Evolutionary conservation across 345 rosid species (phyloP).

Genomic region (Arabidopsis arenosa): DNA sequence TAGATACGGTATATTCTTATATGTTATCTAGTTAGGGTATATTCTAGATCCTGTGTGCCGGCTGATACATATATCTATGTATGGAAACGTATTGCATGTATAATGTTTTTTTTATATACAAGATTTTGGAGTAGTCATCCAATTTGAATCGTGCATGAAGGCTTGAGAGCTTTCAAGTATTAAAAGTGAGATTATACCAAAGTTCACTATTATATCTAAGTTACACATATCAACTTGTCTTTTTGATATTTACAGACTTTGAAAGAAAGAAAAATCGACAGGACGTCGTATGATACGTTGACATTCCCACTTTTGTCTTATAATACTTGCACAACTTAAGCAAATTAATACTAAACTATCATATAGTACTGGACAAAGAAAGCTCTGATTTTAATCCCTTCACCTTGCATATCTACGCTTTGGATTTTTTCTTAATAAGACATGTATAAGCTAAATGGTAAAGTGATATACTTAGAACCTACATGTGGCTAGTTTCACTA

Average conservation of each 20-base stretch:
- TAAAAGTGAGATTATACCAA: constrained; percentile 42
- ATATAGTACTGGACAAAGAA: background rate
- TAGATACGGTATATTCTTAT: no score
- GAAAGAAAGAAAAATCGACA: background rate
- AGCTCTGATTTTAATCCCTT: background rate
- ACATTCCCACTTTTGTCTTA: constrained; percentile 33
- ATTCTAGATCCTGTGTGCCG: background rate
- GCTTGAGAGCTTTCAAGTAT: constrained; percentile 38
- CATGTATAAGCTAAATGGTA: background rate
- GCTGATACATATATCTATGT: background rate
- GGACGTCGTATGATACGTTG: constrained; percentile 16
- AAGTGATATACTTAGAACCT: background rate
- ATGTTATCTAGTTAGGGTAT: background rate
- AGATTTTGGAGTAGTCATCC: constrained; percentile 30
- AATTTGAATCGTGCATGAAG: constrained; percentile 26
- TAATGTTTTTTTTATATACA: background rate
- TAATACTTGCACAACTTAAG: background rate
- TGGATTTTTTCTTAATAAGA: background rate
- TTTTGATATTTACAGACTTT: constrained; percentile 15
- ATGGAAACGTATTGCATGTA: background rate
- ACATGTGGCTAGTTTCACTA: background rate
- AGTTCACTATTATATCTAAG: constrained; percentile 39
- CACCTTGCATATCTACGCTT: background rate
- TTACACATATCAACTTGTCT: constrained; percentile 37
- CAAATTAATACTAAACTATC: constrained; percentile 7